These are phyloP conservation scores for Emergomyces orientalis DNA, from an alignment of 2,329 filamentous ascomycete genomes.

Conservation along the genomic window DNA sequence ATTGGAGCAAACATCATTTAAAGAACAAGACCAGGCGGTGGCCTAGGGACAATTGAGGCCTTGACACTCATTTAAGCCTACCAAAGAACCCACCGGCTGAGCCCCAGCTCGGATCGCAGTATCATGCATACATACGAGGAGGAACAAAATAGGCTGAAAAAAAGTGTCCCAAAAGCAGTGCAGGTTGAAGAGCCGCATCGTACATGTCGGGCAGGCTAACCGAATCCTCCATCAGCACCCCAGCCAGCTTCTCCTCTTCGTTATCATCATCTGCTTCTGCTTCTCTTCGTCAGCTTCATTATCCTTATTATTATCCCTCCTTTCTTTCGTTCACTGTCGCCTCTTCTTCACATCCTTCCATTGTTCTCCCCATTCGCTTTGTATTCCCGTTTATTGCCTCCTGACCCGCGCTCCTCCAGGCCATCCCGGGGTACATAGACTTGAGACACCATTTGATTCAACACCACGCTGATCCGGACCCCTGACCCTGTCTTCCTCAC, in stretches of 20 bases:
- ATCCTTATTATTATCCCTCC: constrained; percentile 1
- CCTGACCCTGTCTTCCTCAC: background rate
- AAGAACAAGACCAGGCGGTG: background rate
- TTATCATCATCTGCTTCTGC: background rate
- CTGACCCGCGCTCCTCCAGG: background rate
- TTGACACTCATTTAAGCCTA: background rate
- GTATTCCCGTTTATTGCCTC: background rate
- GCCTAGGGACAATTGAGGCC: background rate
- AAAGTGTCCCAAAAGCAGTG: no score
- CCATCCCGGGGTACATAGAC: background rate
- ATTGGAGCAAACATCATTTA: background rate
- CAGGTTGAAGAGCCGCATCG: constrained; percentile 2
- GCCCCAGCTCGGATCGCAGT: background rate
- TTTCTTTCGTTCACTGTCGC: constrained; percentile 8
- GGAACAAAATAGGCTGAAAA: background rate
- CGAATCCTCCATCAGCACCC: background rate
- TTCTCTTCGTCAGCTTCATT: constrained; percentile 9
- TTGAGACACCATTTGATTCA: constrained; percentile 3
- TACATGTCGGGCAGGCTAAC: background rate
- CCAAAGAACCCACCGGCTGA: background rate
- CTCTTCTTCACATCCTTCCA: background rate
- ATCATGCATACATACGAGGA: background rate
- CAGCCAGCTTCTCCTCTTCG: background rate
- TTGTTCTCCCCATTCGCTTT: constrained; percentile 7
- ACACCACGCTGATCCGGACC: background rate